Percentiles rank a stretch among this genome's conserved stretches.
phyloP scores from a whole-genome alignment of 805 yeast genomes.

The Wickerhamomyces bisporus region DNA sequence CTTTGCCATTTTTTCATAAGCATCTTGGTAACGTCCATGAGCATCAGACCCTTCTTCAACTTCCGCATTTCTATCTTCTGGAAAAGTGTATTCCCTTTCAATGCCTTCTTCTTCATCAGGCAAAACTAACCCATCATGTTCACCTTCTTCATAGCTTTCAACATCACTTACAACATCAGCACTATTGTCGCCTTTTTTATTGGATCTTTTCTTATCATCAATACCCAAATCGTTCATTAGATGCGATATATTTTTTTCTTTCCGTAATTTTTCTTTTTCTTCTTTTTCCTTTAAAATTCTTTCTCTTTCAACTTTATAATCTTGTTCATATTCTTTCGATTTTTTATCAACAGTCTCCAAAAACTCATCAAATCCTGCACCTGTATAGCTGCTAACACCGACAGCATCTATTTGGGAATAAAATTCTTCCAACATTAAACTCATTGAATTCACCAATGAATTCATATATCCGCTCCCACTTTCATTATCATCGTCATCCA shows the following conservation, averaged over 20 bases:
- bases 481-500: conserved; percentile 59
- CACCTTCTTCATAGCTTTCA: conserved; percentile 41
- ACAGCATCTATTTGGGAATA: conserved; percentile 90
- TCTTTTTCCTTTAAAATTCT: conserved; percentile 70
- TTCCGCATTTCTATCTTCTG: conserved; percentile 62
- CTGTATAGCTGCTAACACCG: conserved; percentile 89
- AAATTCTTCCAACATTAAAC: conserved; percentile 92
- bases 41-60: conserved; percentile 44
- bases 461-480: conserved; percentile 89
- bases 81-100: conserved; percentile 67
- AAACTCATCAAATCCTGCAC: conserved; percentile 91
- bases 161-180: conserved; percentile 51
- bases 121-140: conserved; percentile 35
- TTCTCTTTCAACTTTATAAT: conserved; percentile 82
- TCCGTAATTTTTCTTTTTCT: conserved; percentile 64
- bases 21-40: conserved; percentile 68
- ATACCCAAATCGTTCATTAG: conserved; percentile 87
- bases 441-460: conserved; percentile 89
- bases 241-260: conserved; percentile 62
- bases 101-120: conserved; percentile 46
- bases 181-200: conserved; percentile 31
- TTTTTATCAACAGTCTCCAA: conserved; percentile 78
- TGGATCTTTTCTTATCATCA: conserved; percentile 36
- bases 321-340: conserved; percentile 80
- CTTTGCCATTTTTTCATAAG: conserved; percentile 60